phyloP scores from a whole-genome alignment of 2,329 filamentous ascomycete genomes.

The Claviceps cyperi region DNA sequence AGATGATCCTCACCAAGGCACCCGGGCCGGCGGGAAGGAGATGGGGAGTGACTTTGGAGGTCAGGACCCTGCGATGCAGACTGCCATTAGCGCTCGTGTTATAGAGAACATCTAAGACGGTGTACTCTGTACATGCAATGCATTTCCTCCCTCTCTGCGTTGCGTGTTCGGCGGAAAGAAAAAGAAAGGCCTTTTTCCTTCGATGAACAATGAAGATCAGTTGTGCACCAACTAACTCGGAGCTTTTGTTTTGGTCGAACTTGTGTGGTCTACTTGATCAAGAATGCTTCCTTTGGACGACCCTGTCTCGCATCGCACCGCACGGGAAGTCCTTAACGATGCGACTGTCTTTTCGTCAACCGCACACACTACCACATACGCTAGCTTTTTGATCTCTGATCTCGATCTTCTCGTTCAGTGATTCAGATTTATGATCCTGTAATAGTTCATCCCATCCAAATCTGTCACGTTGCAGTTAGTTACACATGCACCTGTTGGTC shows the following conservation, averaged over 20 bases:
- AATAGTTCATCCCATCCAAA: too few species aligned
- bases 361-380: too few species aligned
- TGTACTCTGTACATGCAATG: too few species aligned
- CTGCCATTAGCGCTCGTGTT: conserved; percentile 66
- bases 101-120: conserved; percentile 66
- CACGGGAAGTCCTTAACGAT: conserved; percentile 10
- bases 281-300: neutral
- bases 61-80: conserved; percentile 52
- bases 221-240: conserved; percentile 20
- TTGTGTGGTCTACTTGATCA: conserved; percentile 24
- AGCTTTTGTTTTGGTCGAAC: conserved; percentile 10
- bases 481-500: too few species aligned
- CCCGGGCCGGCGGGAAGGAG: conserved; percentile 28
- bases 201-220: neutral
- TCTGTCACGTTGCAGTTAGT: too few species aligned
- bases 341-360: neutral
- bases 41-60: conserved; percentile 32
- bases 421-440: too few species aligned
- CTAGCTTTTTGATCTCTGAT: too few species aligned
- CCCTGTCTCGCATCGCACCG: conserved; percentile 6
- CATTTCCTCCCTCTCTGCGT: too few species aligned
- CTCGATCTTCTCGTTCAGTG: too few species aligned
- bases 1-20: conserved; percentile 9
- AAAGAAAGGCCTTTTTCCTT: too few species aligned
- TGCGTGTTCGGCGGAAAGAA: too few species aligned